Evolutionary conservation across 129 eudicot genomes (phyloP).

Genomic region (Flaveria ramosissima): DNA sequence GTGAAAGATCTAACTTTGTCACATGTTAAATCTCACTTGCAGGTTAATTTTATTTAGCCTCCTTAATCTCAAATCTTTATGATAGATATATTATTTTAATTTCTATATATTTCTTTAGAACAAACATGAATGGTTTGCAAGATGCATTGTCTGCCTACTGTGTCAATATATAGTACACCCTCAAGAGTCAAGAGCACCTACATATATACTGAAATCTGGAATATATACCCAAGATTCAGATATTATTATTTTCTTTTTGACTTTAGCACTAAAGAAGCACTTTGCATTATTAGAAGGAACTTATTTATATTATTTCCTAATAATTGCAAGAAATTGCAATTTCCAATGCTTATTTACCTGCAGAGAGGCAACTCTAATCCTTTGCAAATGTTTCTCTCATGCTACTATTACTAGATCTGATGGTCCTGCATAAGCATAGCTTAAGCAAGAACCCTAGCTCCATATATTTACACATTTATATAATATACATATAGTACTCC

Average conservation of each 20-base stretch:
- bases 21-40: conserved; percentile 97
- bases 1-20: conserved; percentile 97
- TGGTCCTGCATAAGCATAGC: conserved; percentile 47
- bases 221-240: conserved; percentile 38
- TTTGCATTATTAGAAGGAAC: conserved; percentile 39
- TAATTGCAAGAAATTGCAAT: conserved; percentile 29
- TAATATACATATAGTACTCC: neutral
- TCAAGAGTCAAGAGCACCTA: conserved; percentile 31
- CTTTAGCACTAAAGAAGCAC: conserved; percentile 39
- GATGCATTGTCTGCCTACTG: conserved; percentile 40
- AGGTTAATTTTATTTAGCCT: conserved; percentile 49
- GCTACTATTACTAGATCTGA: conserved; percentile 50
- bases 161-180: conserved; percentile 32
- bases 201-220: conserved; percentile 27
- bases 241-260: conserved; percentile 36
- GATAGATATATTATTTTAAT: neutral
- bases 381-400: conserved; percentile 27
- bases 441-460: conserved; percentile 33
- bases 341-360: conserved; percentile 41
- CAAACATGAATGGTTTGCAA: conserved; percentile 25
- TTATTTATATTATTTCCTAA: conserved; percentile 24
- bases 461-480: conserved; percentile 11
- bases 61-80: neutral
- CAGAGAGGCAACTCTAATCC: conserved; percentile 40
- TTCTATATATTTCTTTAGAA: neutral